phyloP scores from a whole-genome alignment of 2,329 filamentous ascomycete species.

The Clonostachys solani region DNA sequence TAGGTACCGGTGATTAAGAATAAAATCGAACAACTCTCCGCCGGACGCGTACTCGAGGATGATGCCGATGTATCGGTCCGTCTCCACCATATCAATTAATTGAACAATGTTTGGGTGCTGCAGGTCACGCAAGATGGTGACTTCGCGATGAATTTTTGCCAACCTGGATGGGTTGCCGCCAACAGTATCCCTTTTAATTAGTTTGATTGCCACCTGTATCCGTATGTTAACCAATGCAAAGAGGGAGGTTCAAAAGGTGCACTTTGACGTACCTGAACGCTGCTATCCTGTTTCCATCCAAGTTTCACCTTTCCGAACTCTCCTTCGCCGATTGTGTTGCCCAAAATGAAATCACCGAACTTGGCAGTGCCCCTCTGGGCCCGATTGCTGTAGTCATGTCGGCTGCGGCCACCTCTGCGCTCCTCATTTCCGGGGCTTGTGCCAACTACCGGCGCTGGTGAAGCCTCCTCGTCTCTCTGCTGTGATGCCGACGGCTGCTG shows the following conservation, averaged over 20 bases:
- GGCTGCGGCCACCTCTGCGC: slow-evolving; percentile 46
- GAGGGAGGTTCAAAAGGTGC: background rate
- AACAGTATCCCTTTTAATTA: slow-evolving; percentile 88
- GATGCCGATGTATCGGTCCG: slow-evolving; percentile 94
- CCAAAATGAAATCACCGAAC: slow-evolving; percentile 93
- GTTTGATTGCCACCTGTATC: slow-evolving; percentile 87
- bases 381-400: slow-evolving; percentile 49
- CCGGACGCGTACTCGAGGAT: slow-evolving; percentile 98
- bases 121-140: slow-evolving; percentile 80
- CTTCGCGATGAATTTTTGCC: slow-evolving; percentile 96
- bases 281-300: slow-evolving; percentile 95
- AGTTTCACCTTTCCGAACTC: slow-evolving; percentile 99
- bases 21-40: slow-evolving; percentile 97
- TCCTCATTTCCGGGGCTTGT: slow-evolving; percentile 34
- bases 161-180: slow-evolving; percentile 84
- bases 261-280: slow-evolving; percentile 61
- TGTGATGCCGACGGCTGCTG: slow-evolving; percentile 40
- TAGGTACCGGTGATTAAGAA: slow-evolving; percentile 91
- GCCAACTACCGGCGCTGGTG: slow-evolving; percentile 37
- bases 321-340: slow-evolving; percentile 93
- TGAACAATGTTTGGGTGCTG: slow-evolving; percentile 96
- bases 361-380: slow-evolving; percentile 63
- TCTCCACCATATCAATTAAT: slow-evolving; percentile 97
- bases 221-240: background rate
- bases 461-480: slow-evolving; percentile 52